A percentile compares a stretch with the other conserved stretches of the same genome.
Conservation (phyloP, 73 alveolate species). For the Tetrahymena elliotti region DNA sequence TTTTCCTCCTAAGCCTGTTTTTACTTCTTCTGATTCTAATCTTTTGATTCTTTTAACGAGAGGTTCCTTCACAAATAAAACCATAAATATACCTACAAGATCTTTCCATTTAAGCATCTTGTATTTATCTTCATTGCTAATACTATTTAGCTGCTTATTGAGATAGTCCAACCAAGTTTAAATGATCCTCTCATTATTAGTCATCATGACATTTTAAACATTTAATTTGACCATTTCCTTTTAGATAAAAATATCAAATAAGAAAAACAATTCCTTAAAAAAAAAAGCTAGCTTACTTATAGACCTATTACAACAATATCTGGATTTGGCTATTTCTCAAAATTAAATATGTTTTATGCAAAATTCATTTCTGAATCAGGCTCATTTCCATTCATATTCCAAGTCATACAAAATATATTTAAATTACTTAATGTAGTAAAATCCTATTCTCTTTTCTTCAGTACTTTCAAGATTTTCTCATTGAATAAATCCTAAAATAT, state of each 20-base stretch:
- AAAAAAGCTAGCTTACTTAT: background rate
- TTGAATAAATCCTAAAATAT: slow-evolving; percentile 43
- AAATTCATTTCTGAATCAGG: slow-evolving; percentile 52
- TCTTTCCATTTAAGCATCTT: slow-evolving; percentile 49
- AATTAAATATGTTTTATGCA: slow-evolving; percentile 49
- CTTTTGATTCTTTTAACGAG: slow-evolving; percentile 30
- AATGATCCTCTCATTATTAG: slow-evolving; percentile 53
- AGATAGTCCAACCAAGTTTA: slow-evolving; percentile 37
- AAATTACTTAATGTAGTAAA: slow-evolving; percentile 45
- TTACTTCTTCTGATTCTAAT: slow-evolving; percentile 58
- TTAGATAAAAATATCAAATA: slow-evolving; percentile 30
- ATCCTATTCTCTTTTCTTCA: slow-evolving; percentile 50
- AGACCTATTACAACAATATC: slow-evolving; percentile 46
- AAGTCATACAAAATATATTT: slow-evolving; percentile 48
- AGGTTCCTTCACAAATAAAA: slow-evolving; percentile 47
- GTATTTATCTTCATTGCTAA: slow-evolving; percentile 41
- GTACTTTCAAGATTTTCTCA: slow-evolving; percentile 44
- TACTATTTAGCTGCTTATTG: slow-evolving; percentile 35
- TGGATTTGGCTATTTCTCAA: slow-evolving; percentile 45
- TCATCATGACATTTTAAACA: slow-evolving; percentile 51
- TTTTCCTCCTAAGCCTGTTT: slow-evolving; percentile 89
- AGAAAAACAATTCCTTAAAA: background rate
- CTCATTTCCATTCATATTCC: slow-evolving; percentile 71
- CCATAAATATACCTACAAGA: slow-evolving; percentile 66
- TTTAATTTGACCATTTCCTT: slow-evolving; percentile 70